Base-by-base conservation (phyloP, 345 rosid genomes). In the Hirschfeldia incana region DNA sequence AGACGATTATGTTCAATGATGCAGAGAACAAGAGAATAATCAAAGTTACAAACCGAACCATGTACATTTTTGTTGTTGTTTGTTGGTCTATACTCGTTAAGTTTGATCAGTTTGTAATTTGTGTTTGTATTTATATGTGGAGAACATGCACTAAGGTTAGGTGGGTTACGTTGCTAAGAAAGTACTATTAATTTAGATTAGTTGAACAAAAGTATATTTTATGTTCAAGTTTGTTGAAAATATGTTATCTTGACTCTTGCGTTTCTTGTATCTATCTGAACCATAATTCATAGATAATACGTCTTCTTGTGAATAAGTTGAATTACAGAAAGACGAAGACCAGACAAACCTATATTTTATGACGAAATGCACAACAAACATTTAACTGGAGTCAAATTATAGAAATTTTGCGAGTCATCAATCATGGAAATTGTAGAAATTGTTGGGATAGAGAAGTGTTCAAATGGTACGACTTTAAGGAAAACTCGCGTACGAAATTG, bases 21-120 rank as follows among this genome's bases (percentile, higher is more conserved):
- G 37, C 71, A 33, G 12, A 33, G 62, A 74, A 13, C 53, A 51
- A 51, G 71, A 51, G 71, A 33, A 33, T 6, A 65, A 74, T 65
- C 65, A 51, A 65, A 51, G 63, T 53, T 21, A 74, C 5, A 8
- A 74, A 26, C 37, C 37, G 63, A 53, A 74, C 8, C 37, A 57
- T 46, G 3, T 64, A 28, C 77, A 73, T 5, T 53, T 49, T 13
- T 12, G 1, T 44, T 12, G 55, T 49, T 13, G 6, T 70, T 53
- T 8, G 16, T 55, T 53, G 32, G 64, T 33, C 30, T 37, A 60
- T 13, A 37, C 30, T 60, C 39, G 4, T 28, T 60, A 60, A 37
- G 32, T 72, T 72, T 72, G 27, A 13, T 49, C 55, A n/a, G 17
- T 13, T 13, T 13, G 55, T n/a, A 49, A 49, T 49, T 13, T 5